Base-by-base conservation (phyloP, 805 yeast genomes). In the Candida arabinofermentans region DNA sequence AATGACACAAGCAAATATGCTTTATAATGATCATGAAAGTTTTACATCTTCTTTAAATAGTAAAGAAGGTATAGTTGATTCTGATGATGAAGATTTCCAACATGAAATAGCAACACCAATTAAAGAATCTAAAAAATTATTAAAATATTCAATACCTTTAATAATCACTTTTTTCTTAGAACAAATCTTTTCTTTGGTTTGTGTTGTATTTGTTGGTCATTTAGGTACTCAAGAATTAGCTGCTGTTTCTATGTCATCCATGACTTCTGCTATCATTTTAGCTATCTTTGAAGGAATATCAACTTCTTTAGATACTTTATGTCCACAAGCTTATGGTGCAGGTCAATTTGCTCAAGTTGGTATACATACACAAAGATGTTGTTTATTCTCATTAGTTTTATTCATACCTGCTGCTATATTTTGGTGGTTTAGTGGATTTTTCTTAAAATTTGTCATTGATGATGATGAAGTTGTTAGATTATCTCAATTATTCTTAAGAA, bases 281-380 rank as follows among this genome's bases (percentile, higher is more conserved):
- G 87, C 89, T 21, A 72, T 84, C 1, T 79, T 83, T 52, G 88
- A 83, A 59, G 93, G 91, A 13, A 75, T 84, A 2, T 72, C 88
- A 14, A 84, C 91, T 0, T 75, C 88, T 45, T 67, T 85, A 40
- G 91, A 84, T 54, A 85, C 93, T 0, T 65, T 85, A 24, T 85
- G 93, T 58, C 83, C 90, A 2, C 91, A 85, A 61, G 84, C 90
- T 0, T 84, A 71, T 56, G 91, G 93, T 21, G 76, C 86, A 19
- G 75, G 75, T 37, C 82, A 82, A 47, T 75, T 66, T 54, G 68
- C 69, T 46, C 58, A 74, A 38, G 91, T 85, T 12, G 93, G 93
- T 0, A 60, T 83, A 14, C 80, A 84, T 50, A 73, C 80, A 44
- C 74, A 80, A 50, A 66, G 87, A 51, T 85, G 91, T 61, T 74